Base-by-base conservation (phyloP, 1,139 yeast genomes). In the Scheffersomyces titani region DNA sequence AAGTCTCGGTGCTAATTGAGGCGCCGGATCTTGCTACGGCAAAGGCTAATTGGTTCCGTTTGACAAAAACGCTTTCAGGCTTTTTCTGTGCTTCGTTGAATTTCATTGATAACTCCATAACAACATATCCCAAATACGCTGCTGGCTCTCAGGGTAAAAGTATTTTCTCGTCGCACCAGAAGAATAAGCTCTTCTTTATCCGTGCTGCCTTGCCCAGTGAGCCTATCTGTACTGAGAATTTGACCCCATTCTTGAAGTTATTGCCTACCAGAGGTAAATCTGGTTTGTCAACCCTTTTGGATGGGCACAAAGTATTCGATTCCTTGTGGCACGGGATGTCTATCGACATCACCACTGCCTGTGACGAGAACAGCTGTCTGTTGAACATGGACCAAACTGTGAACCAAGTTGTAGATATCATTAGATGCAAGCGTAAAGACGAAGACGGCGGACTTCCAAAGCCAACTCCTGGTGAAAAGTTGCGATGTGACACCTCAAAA, bases 281-380 rank as follows among this genome's bases (percentile, higher is more conserved):
- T 0, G 99, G 99, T 1, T 77, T 94, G 49, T 84, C 97, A 0
- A 84, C 97, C 0, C 76, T 94, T 54, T 77, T 96, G 50, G 97
- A 93, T 65, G 98, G 99, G n/a, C 98, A 93, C 70, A 88, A 88
- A 66, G 84, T 96, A n/a, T 96, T 92, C 71, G 97, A 92, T 67
- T 88, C 98, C 0, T 87, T 89, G 62, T 94, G 98, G 98, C 97
- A 93, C 63, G 86, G 94, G 22, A 89, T 96, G 92, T 84, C 97
- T 1, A 85, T 94, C 54, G 98, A 94, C 69, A 80, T 92, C 24
- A 73, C 75, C n/a, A 88, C 94, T 0, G 76, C 74, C 21, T 87
- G 92, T 60, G 66, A 57, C 24, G 61, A 59, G 5, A 58, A 54
- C 3, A 66, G 66, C n/a, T 89, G 96, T 63, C 72, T 73, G 44